phyloP scores from a whole-genome alignment of 2,329 filamentous ascomycete species.

The Ophiosphaerella herpotricha region DNA sequence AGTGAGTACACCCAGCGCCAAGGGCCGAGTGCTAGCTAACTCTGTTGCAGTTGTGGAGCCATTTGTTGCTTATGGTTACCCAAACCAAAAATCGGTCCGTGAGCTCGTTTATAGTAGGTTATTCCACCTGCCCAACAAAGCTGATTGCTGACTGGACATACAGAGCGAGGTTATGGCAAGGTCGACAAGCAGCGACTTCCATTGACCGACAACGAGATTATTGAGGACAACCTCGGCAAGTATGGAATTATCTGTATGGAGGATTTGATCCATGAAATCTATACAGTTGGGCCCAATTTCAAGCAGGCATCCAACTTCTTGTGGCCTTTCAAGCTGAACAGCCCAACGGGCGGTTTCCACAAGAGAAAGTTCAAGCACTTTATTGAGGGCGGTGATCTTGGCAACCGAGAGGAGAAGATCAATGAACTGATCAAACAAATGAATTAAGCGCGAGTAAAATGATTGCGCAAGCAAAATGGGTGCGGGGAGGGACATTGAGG shows the following conservation, averaged over 20 bases:
- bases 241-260: slow-evolving; percentile 98
- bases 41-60: slow-evolving; percentile 75
- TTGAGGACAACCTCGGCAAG: slow-evolving; percentile 95
- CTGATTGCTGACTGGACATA: slow-evolving; percentile 12
- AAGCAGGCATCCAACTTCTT: slow-evolving; percentile 99
- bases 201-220: slow-evolving; percentile 96
- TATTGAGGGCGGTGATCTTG: slow-evolving; percentile 96
- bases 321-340: slow-evolving; percentile 99
- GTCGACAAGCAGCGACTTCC: slow-evolving; percentile 96
- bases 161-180: slow-evolving; percentile 90
- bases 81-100: slow-evolving; percentile 98
- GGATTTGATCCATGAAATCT: slow-evolving; percentile 98
- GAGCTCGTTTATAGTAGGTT: slow-evolving; percentile 99
- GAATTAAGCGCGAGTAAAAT: slow-evolving; percentile 71
- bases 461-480: not conserved
- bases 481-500: slow-evolving; percentile 9
- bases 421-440: slow-evolving; percentile 95
- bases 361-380: slow-evolving; percentile 98
- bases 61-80: slow-evolving; percentile 98
- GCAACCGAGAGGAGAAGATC: slow-evolving; percentile 98
- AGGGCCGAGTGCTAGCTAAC: slow-evolving; percentile 31
- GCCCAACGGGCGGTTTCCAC: slow-evolving; percentile 96
- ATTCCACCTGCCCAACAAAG: slow-evolving; percentile 65
- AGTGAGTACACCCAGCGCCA: slow-evolving; percentile 41
- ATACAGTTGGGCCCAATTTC: slow-evolving; percentile 94